Evolutionary conservation across 2,329 filamentous ascomycete genomes (phyloP), one percentile per base, ranked within the genome.

Genomic region (Gaeumannomyces sp.): DNA sequence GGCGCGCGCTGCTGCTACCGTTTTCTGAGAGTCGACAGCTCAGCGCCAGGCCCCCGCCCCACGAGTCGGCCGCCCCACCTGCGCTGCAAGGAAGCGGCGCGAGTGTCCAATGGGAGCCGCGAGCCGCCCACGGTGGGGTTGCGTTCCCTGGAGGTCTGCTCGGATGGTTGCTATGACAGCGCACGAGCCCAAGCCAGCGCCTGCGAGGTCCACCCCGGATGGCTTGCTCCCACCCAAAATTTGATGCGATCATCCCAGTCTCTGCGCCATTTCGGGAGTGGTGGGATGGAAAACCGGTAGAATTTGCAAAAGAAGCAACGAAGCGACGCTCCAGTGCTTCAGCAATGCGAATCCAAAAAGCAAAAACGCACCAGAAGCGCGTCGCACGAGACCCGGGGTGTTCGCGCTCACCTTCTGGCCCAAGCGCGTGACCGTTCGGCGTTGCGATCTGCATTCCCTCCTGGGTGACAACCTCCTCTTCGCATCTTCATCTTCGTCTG

Each of bases 131-230:
- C 6, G 45, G 22, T 53, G 22, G 45, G 45, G 45, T 53, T 11
- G 22, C 45, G 45, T 10, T 14, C 19, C 19, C 7, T 25, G 6
- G 19, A 53, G 22, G 45, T 3, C 35, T 45, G 35, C 35, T 45
- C 14, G 35, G 45, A 27, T 27, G 61, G 61, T 63, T 63, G 61
- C 61, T 59, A 58, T 63, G 61, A 58, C 61, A 63, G 61, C 61
- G 61, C 50, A 29, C 61, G 38, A 45, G 25, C 45, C 45, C 19
- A 50, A 2, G 6, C 4, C 38, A 50, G 38, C 38, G 38, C 19
- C 38, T 45, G 38, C 45, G 10, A 53, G 45, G 45, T 22, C 45
- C 45, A 19, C 38, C 19, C 16, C 19, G 45, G 11, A n/a, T 25
- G 19, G 45, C 45, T 25, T 53, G 45, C 38, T 53, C 45, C 19